Base-by-base conservation (phyloP, 176 grass and related monocot species). In the Carex myosuroides region DNA sequence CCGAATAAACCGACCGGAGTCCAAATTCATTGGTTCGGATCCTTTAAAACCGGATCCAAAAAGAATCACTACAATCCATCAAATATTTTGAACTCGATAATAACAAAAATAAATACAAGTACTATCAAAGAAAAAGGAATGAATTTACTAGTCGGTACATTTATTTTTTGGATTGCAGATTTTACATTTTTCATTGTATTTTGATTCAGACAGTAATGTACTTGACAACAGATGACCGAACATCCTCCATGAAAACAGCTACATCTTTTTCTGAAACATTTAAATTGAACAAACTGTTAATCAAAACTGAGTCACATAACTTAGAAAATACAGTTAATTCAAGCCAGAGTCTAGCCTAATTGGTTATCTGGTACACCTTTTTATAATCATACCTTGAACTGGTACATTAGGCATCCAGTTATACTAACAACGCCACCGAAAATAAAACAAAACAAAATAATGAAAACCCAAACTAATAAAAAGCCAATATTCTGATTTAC, bases 231-330 rank as follows among this genome's bases (percentile, higher is more conserved):
- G 92, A 80, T 60, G 89, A 91, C 18, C 96, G 89, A 6, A 93
- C 89, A 18, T 91, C 83, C 79, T 95, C 92, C 92, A 98, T 90
- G 81, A 95, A 93, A 71, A 65, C 84, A 64, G 90, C 92, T n/a
- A 88, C 91, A 55, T 98, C 95, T 85, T 95, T 85, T 95, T 87
- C 95, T 98, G 95, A 73, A 89, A 87, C 67, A 37, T 8, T 75
- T n/a, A 70, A 6, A 83, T 39, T 53, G 73, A 1, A 20, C 0
- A 64, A 63, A 37, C 3, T 7, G 22, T 20, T 6, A 52, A 53
- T 30, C 13, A 75, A 14, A 29, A 75, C 13, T 69, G 13, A 5
- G 22, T 30, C 13, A 52, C 12, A 10, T 52, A 2, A 74, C 11
- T 53, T 30, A 29, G 1, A 26, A 75, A 53, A 1, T 13, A 75